A percentile compares a stretch with the other conserved stretches of the same genome.
phyloP scores from a whole-genome alignment of 2,329 filamentous ascomycete genomes.

The Pseudopyrenochaeta lycopersici region DNA sequence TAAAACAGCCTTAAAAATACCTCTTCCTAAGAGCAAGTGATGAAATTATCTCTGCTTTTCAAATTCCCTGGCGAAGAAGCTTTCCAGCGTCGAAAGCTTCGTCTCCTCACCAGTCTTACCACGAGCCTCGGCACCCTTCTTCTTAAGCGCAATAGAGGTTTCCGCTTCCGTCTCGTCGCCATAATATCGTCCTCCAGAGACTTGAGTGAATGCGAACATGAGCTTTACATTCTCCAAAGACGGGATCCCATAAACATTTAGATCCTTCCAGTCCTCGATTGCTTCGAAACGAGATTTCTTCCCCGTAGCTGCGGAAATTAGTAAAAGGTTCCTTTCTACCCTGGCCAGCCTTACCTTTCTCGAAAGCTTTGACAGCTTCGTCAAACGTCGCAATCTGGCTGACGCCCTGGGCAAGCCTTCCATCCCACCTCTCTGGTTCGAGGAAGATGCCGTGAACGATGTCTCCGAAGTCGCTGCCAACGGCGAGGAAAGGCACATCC shows the following conservation, averaged over 20 bases:
- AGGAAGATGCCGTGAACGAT: conserved; percentile 58
- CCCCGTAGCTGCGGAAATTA: conserved; percentile 17
- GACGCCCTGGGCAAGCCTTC: conserved; percentile 49
- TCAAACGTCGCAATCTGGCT: conserved; percentile 47
- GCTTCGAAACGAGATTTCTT: conserved; percentile 30
- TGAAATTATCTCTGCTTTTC: not conserved
- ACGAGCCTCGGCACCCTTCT: conserved; percentile 19
- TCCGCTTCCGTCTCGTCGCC: conserved; percentile 23
- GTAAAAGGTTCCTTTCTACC: not conserved
- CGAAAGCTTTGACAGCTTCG: conserved; percentile 44
- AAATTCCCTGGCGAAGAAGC: conserved; percentile 15
- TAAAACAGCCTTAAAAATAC: no score
- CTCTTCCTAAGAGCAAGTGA: no score
- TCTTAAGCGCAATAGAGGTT: conserved; percentile 26
- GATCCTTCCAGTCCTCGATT: conserved; percentile 22
- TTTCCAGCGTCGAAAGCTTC: conserved; percentile 7
- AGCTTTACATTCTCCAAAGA: conserved; percentile 26
- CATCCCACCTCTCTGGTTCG: conserved; percentile 50
- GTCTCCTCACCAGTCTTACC: conserved; percentile 15
- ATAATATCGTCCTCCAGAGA: conserved; percentile 27
- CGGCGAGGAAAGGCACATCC: conserved; percentile 51
- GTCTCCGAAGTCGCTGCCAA: conserved; percentile 56
- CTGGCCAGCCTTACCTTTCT: conserved; percentile 37
- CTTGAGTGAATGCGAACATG: conserved; percentile 32
- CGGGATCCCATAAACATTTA: conserved; percentile 25